A percentile compares a stretch with the other conserved stretches of the same genome.
phyloP scores from a whole-genome alignment of 805 yeast species.

The Saccharomyces paradoxus region DNA sequence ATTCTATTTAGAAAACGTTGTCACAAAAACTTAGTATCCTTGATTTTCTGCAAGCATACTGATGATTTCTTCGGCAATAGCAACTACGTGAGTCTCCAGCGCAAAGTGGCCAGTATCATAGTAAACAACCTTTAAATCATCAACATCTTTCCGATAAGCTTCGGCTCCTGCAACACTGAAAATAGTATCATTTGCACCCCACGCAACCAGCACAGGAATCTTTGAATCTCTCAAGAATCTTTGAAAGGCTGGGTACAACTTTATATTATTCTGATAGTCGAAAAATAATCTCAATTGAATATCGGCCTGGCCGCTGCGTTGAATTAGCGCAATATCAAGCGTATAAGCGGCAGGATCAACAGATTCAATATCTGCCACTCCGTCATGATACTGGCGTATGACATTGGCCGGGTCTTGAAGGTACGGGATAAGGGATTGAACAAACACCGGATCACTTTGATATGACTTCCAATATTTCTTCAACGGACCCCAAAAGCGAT shows the following conservation, averaged over 20 bases:
- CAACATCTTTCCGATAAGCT: slow-evolving; percentile 31
- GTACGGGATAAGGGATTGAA: slow-evolving; percentile 9
- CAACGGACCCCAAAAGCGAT: slow-evolving; percentile 34
- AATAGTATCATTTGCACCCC: slow-evolving; percentile 37
- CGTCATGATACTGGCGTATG: slow-evolving; percentile 28
- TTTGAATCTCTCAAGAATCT: slow-evolving; percentile 27
- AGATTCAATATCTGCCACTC: slow-evolving; percentile 18
- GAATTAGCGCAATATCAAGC: slow-evolving; percentile 27
- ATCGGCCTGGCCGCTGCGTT: slow-evolving; percentile 20
- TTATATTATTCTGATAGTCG: slow-evolving; percentile 33
- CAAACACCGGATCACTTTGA: slow-evolving; percentile 9
- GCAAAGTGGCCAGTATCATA: slow-evolving; percentile 37
- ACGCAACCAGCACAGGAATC: slow-evolving; percentile 32
- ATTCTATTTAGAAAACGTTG: neutral
- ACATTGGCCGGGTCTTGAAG: slow-evolving; percentile 16
- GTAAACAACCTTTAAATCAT: slow-evolving; percentile 23
- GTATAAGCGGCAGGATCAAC: slow-evolving; percentile 31
- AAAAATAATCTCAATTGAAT: slow-evolving; percentile 31
- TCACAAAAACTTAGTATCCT: neutral
- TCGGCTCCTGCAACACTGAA: slow-evolving; percentile 33
- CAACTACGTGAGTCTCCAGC: slow-evolving; percentile 24
- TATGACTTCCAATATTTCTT: slow-evolving; percentile 28
- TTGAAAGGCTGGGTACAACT: slow-evolving; percentile 25
- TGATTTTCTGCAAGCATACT: neutral
- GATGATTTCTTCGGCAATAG: slow-evolving; percentile 28